Percentiles rank a stretch among this genome's conserved stretches.
phyloP scores from a whole-genome alignment of 768 basidiomycete species.

The Suillus alpinus region DNA sequence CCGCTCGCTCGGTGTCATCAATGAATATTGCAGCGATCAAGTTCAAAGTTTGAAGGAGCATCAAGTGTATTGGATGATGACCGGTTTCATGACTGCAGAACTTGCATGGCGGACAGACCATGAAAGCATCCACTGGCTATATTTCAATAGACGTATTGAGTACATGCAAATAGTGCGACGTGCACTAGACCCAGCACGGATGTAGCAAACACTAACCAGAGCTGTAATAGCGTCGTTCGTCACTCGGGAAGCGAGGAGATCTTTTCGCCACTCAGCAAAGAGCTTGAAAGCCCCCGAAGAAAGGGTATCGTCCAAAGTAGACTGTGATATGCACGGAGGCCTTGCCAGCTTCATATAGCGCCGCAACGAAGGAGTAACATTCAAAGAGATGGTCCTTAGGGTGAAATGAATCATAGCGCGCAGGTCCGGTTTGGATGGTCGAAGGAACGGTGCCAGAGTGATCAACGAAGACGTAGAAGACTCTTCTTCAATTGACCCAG shows the following conservation, averaged over 20 bases:
- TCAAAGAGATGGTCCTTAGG: constrained; percentile 17
- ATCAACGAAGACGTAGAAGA: constrained; percentile 41
- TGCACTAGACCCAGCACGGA: constrained; percentile 15
- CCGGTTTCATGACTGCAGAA: constrained; percentile 23
- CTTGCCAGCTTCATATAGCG: constrained; percentile 20
- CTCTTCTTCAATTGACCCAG: constrained; percentile 47
- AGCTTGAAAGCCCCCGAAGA: constrained; percentile 12
- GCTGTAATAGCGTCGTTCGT: constrained; percentile 4
- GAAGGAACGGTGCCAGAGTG: constrained; percentile 38
- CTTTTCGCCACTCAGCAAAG: constrained; percentile 14
- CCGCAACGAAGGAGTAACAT: constrained; percentile 16
- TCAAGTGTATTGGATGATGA: constrained; percentile 26
- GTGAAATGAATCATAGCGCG: constrained; percentile 27
- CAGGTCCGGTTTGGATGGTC: constrained; percentile 7
- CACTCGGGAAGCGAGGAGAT: constrained; percentile 7
- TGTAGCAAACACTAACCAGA: constrained; percentile 27
- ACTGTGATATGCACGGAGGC: constrained; percentile 10
- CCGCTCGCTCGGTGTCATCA: constrained; percentile 26
- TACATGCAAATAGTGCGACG: constrained; percentile 12
- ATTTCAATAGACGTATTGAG: constrained; percentile 21
- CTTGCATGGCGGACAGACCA: constrained; percentile 37
- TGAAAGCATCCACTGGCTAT: constrained; percentile 52
- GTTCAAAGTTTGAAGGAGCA: constrained; percentile 41
- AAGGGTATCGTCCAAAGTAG: constrained; percentile 18
- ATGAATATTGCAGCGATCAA: constrained; percentile 41